Conservation (phyloP, 371 early-diverging fungal genomes). For the Saksenaea oblongispora region DNA sequence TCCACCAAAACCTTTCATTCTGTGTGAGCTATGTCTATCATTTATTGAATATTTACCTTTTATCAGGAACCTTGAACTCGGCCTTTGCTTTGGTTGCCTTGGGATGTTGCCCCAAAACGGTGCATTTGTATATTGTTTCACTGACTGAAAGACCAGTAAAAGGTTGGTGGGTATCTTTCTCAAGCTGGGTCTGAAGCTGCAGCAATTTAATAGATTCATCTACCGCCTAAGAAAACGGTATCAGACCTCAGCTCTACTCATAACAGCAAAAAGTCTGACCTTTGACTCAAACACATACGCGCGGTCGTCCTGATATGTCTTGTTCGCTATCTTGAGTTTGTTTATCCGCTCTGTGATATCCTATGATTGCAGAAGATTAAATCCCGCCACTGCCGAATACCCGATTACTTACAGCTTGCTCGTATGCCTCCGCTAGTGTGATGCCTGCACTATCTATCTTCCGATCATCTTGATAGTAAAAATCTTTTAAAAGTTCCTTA, state of each 20-base stretch:
- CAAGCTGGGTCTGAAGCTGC: conserved; percentile 72
- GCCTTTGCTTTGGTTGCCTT: conserved; percentile 76
- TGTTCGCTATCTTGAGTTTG: conserved; percentile 68
- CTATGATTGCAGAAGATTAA: conserved; percentile 18
- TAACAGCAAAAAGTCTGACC: conserved; percentile 31
- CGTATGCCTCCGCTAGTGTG: conserved; percentile 60
- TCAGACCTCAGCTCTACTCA: neutral
- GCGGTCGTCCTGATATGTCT: conserved; percentile 76
- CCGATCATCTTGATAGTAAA: conserved; percentile 95
- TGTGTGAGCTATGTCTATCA: neutral
- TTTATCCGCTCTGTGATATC: conserved; percentile 62
- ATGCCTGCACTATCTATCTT: conserved; percentile 74
- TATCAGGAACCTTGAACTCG: conserved; percentile 91
- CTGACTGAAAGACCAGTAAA: conserved; percentile 79
- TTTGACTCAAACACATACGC: conserved; percentile 74
- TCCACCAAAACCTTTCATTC: conserved; percentile 75
- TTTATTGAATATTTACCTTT: conserved; percentile 47
- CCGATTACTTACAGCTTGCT: conserved; percentile 40
- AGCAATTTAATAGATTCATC: conserved; percentile 79
- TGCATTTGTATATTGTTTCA: conserved; percentile 84
- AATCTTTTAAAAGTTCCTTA: conserved; percentile 80
- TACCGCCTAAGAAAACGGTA: conserved; percentile 50
- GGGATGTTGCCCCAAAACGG: conserved; percentile 69
- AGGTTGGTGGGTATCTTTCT: conserved; percentile 66
- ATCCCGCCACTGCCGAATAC: neutral